A percentile compares a stretch with the other conserved stretches of the same genome.
Conservation (phyloP, 73 alveolate genomes). For the Blepharisma stoltei region DNA sequence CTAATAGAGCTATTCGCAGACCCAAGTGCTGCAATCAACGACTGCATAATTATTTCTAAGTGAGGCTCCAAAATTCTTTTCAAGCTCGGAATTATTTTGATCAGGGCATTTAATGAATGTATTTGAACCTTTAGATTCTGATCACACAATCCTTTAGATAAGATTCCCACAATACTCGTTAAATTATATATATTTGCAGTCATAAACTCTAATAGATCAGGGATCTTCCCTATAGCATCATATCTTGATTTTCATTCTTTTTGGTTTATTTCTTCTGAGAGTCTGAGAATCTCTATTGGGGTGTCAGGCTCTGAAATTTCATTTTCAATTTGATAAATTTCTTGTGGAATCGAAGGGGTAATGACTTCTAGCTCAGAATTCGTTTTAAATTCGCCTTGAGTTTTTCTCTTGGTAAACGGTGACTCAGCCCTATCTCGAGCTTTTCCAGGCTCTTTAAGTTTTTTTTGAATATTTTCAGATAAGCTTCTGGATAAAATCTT, state of each 20-base stretch:
- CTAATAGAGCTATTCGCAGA: slow-evolving; percentile 12
- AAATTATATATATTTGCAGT: neutral
- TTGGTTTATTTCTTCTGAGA: neutral
- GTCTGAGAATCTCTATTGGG: neutral
- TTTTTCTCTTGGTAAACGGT: neutral
- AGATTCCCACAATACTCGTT: neutral
- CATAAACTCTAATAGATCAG: neutral
- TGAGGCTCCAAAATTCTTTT: neutral
- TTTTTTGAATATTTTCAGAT: neutral
- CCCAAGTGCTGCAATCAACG: neutral
- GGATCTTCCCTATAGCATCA: neutral
- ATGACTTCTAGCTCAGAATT: too few relatives aligned
- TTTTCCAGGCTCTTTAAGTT: neutral
- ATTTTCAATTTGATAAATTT: neutral
- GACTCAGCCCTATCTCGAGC: neutral
- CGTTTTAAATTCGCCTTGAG: too few relatives aligned
- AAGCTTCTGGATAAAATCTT: neutral
- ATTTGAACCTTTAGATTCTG: slow-evolving; percentile 20
- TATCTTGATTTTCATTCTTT: slow-evolving; percentile 11
- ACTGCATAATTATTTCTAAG: neutral
- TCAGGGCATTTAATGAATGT: neutral
- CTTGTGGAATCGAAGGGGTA: neutral
- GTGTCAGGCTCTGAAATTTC: neutral
- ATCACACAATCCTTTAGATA: neutral
- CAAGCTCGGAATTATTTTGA: neutral